Conservation (phyloP, 306 rosid genomes). For the Mimosa bimucronata region DNA sequence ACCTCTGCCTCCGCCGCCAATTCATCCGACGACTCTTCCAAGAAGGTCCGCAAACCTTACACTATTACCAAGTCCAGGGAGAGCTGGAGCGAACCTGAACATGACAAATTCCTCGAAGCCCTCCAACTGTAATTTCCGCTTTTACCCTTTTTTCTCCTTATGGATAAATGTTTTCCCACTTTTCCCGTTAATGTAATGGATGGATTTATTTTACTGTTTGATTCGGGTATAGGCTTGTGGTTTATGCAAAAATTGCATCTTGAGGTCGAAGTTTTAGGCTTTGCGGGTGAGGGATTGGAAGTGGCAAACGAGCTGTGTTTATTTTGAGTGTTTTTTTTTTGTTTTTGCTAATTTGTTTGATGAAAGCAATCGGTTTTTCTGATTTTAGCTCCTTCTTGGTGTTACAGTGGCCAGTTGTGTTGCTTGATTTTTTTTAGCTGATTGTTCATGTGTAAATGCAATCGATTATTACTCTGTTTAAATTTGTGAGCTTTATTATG, state of each 20-base stretch:
- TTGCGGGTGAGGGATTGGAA: constrained; percentile 22
- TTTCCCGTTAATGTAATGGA: neutral
- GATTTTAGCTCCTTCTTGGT: neutral
- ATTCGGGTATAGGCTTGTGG: constrained; percentile 11
- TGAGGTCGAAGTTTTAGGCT: constrained; percentile 20
- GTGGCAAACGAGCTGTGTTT: constrained; percentile 19
- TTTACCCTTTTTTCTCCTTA: neutral
- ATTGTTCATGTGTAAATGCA: neutral
- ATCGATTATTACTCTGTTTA: neutral
- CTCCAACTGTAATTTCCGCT: constrained; percentile 71
- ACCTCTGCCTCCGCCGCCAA: constrained; percentile 36
- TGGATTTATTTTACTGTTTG: constrained; percentile 33
- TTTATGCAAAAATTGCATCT: neutral
- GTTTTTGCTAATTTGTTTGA: neutral
- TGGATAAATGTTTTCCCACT: neutral
- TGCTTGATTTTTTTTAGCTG: constrained; percentile 3
- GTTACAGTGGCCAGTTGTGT: neutral
- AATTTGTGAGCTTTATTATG: neutral
- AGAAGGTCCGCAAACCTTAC: constrained; percentile 91
- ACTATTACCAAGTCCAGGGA: constrained; percentile 97
- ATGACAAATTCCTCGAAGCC: constrained; percentile 96
- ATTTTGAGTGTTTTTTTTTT: neutral
- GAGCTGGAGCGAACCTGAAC: constrained; percentile 98
- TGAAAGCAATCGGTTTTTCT: neutral
- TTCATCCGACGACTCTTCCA: constrained; percentile 60